phyloP scores from a whole-genome alignment of 2,329 filamentous ascomycete species.

The Hymenoscyphus infarciens region DNA sequence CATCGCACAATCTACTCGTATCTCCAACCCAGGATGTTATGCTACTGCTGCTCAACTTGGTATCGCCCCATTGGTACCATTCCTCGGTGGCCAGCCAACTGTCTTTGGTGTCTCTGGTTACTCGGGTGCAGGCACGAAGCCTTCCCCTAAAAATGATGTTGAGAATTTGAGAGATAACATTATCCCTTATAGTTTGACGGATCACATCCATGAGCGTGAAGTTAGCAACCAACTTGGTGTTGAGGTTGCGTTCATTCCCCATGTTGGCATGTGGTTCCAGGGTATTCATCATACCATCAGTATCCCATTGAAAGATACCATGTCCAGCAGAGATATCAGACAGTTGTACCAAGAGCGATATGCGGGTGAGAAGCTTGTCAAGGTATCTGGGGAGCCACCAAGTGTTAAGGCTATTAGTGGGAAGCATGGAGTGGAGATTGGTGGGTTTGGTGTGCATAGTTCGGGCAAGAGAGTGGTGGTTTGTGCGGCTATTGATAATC shows the following conservation, averaged over 20 bases:
- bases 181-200: slow-evolving; percentile 85
- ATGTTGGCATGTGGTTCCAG: slow-evolving; percentile 96
- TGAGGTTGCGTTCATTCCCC: slow-evolving; percentile 81
- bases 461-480: slow-evolving; percentile 90
- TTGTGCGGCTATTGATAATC: slow-evolving; percentile 88
- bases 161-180: slow-evolving; percentile 80
- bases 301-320: slow-evolving; percentile 78
- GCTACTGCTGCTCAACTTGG: slow-evolving; percentile 89
- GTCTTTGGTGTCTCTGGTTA: slow-evolving; percentile 93
- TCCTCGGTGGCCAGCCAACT: slow-evolving; percentile 74
- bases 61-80: slow-evolving; percentile 73
- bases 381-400: slow-evolving; percentile 84
- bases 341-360: slow-evolving; percentile 96
- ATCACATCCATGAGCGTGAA: slow-evolving; percentile 92
- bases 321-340: slow-evolving; percentile 88
- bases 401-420: slow-evolving; percentile 79
- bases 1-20: slow-evolving; percentile 75
- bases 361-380: slow-evolving; percentile 91
- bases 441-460: slow-evolving; percentile 89
- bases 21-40: slow-evolving; percentile 93
- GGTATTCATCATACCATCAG: slow-evolving; percentile 91
- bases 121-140: slow-evolving; percentile 92
- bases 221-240: slow-evolving; percentile 75
- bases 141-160: slow-evolving; percentile 89
- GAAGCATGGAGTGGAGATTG: slow-evolving; percentile 89